Conservation (phyloP, 306 rosid species). For the Biancaea sappan region DNA sequence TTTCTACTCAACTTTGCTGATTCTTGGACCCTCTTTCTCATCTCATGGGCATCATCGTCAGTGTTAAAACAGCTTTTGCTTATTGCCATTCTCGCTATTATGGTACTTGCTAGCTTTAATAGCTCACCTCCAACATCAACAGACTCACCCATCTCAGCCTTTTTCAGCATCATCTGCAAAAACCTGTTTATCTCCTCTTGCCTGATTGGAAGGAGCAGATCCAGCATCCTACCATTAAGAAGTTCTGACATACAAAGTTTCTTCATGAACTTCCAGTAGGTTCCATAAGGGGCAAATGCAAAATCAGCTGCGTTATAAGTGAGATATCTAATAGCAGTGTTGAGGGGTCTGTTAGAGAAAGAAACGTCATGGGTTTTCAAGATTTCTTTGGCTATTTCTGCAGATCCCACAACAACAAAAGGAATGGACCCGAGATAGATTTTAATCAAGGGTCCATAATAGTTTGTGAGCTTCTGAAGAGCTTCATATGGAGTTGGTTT, state of each 20-base stretch:
- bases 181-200: conserved; percentile 29
- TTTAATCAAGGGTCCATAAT: neutral
- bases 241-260: conserved; percentile 59
- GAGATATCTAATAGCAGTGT: conserved; percentile 39
- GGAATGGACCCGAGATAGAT: neutral
- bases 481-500: neutral
- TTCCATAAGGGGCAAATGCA: conserved; percentile 53
- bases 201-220: conserved; percentile 29
- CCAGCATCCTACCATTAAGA: conserved; percentile 48
- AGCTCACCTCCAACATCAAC: conserved; percentile 46
- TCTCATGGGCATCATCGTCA: conserved; percentile 39
- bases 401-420: neutral
- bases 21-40: conserved; percentile 18
- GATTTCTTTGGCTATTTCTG: neutral
- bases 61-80: conserved; percentile 33
- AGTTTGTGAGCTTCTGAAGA: neutral
- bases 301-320: conserved; percentile 55
- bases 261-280: conserved; percentile 42
- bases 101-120: conserved; percentile 38
- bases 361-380: neutral
- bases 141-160: conserved; percentile 3
- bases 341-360: neutral
- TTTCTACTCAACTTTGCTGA: conserved; percentile 21
- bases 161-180: neutral
- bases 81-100: conserved; percentile 50